Evolutionary conservation across 139 green algal genomes (phyloP).

Genomic region (Chlamydomonas sp.): DNA sequence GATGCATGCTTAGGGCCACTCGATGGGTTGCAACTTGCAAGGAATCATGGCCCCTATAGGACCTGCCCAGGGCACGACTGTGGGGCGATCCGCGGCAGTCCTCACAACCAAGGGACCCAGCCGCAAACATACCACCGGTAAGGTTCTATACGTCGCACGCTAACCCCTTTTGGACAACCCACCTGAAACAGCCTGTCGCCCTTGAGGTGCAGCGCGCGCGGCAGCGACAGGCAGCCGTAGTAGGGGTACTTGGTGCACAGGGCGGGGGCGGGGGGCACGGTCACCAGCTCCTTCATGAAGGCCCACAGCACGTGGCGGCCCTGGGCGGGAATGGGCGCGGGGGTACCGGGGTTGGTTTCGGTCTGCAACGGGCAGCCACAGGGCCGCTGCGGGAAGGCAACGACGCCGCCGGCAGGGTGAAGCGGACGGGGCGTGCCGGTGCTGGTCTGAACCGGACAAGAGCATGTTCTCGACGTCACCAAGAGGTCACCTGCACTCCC

Average conservation of each 20-base stretch:
- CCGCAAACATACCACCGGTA: neutral
- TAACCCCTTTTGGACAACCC: neutral
- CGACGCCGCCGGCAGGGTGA: neutral
- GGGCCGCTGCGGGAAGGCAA: neutral
- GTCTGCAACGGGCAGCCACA: neutral
- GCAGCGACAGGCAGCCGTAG: slow-evolving; percentile 39
- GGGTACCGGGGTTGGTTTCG: neutral
- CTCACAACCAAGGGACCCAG: neutral
- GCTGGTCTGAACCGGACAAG: no score
- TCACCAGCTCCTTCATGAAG: slow-evolving; percentile 82
- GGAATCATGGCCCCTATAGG: no score
- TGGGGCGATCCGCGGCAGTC: no score
- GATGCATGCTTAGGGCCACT: no score
- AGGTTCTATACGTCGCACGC: no score
- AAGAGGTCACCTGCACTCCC: no score
- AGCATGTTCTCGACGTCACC: no score
- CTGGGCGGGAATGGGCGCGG: slow-evolving; percentile 18
- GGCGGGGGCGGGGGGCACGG: slow-evolving; percentile 35
- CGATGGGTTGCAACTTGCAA: no score
- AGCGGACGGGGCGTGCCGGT: neutral
- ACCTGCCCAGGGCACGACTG: no score
- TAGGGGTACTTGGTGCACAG: slow-evolving; percentile 60
- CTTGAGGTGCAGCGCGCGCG: slow-evolving; percentile 55
- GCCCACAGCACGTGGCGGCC: slow-evolving; percentile 82
- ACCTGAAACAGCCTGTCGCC: slow-evolving; percentile 57